Evolutionary conservation across 2,329 filamentous ascomycete genomes (phyloP).

Genomic region (Trichoderma pleuroti): DNA sequence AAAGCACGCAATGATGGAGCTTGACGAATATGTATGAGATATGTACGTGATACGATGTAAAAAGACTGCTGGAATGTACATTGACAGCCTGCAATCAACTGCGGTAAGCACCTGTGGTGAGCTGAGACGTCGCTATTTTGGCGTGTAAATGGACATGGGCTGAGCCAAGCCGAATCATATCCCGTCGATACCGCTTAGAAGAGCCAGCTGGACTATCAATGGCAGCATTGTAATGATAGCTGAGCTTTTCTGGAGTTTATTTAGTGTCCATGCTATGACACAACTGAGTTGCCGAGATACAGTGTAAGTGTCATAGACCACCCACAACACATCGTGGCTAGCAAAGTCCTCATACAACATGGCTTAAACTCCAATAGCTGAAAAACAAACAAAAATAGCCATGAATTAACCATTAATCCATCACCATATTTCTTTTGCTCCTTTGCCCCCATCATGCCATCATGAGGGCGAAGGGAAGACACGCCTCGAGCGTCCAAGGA

Average conservation of each 20-base stretch:
- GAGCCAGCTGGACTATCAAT: not conserved
- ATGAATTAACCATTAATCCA: not conserved
- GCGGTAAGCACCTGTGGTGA: not conserved
- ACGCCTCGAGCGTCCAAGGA: not conserved
- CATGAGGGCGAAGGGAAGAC: not conserved
- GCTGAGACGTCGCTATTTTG: not conserved
- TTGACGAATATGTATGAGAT: not conserved
- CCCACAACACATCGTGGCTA: not conserved
- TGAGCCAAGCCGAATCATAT: not conserved
- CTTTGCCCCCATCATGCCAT: not conserved
- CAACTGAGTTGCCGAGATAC: not conserved
- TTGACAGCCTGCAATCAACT: no score
- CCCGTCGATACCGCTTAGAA: not conserved
- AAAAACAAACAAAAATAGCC: not conserved
- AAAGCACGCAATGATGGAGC: not conserved
- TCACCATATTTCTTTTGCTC: no score
- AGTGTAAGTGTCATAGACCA: not conserved
- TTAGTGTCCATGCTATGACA: not conserved
- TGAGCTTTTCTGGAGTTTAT: not conserved
- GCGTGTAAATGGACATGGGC: not conserved
- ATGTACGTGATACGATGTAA: no score
- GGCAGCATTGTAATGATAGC: not conserved
- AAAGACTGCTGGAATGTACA: not conserved
- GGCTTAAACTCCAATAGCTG: not conserved
- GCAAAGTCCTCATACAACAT: not conserved